These are phyloP conservation scores for Teratosphaeria zuluensis DNA, from an alignment of 2,329 filamentous ascomycete genomes.

Conservation along the genomic window DNA sequence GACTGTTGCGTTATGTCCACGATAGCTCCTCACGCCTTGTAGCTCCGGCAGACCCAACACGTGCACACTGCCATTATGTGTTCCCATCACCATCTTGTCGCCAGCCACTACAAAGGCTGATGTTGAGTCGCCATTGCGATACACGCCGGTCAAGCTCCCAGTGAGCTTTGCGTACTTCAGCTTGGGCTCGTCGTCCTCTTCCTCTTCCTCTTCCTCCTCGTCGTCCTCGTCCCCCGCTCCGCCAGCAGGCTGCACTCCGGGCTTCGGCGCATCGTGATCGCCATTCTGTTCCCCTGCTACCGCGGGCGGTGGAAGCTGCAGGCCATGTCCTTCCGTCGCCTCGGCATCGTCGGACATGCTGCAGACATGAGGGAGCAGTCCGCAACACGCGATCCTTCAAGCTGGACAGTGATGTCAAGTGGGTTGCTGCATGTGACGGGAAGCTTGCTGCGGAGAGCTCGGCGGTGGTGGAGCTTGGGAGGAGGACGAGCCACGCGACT, in stretches of 20 bases:
- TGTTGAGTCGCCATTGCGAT: conserved; percentile 90
- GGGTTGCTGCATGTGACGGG: not conserved
- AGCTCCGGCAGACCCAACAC: conserved; percentile 76
- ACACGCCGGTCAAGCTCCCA: conserved; percentile 66
- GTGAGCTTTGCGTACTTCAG: conserved; percentile 90
- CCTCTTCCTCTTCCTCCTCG: conserved; percentile 63
- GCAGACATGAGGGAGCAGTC: conserved; percentile 21
- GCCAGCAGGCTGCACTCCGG: conserved; percentile 22
- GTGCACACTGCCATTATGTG: conserved; percentile 94
- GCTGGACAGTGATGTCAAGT: conserved; percentile 1
- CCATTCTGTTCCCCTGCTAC: conserved; percentile 3
- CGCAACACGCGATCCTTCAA: not conserved
- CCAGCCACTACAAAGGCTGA: conserved; percentile 83
- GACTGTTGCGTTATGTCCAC: conserved; percentile 85
- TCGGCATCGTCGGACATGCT: conserved; percentile 27
- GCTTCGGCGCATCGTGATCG: conserved; percentile 21
- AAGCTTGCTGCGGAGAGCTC: not conserved
- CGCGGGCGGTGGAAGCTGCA: conserved; percentile 5
- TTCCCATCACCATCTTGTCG: conserved; percentile 96
- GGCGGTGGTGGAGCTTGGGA: not conserved
- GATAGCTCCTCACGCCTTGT: conserved; percentile 73
- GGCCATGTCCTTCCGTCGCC: conserved; percentile 14
- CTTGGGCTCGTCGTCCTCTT: conserved; percentile 86
- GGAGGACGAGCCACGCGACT: not conserved
- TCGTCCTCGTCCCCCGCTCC: conserved; percentile 52